A percentile compares a stretch with the other conserved stretches of the same genome.
Evolutionary conservation across 228 moss, liverwort and hornwort species (phyloP).

Genomic region (Sphagnum fallax): DNA sequence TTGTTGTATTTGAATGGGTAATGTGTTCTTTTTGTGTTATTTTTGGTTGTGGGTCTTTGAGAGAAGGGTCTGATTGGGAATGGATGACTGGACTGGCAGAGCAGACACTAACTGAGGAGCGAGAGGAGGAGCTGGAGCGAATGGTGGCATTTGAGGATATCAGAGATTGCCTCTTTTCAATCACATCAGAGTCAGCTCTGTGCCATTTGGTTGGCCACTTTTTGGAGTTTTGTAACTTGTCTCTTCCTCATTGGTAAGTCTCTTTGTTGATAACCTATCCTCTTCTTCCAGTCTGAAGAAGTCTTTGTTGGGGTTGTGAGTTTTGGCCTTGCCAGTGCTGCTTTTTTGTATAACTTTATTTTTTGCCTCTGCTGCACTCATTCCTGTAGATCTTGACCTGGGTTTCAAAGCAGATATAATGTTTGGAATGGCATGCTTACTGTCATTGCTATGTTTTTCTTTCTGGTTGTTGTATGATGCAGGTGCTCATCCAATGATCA

Average conservation of each 20-base stretch:
- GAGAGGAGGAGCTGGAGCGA: conserved; percentile 69
- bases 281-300: not conserved
- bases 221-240: conserved; percentile 71
- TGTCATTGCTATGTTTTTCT: conserved; percentile 1
- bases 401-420: no score
- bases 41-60: not conserved
- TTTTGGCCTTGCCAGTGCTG: not conserved
- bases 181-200: conserved; percentile 53
- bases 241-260: conserved; percentile 64
- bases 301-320: not conserved
- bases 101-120: conserved; percentile 22
- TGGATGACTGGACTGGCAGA: conserved; percentile 34
- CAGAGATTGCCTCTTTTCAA: conserved; percentile 56
- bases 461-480: conserved; percentile 4
- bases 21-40: no score
- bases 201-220: conserved; percentile 54
- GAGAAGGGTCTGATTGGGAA: conserved; percentile 9
- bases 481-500: conserved; percentile 47
- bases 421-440: no score
- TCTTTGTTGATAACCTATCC: not conserved
- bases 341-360: not conserved
- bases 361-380: no score
- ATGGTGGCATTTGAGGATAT: conserved; percentile 84
- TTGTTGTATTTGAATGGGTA: not conserved
- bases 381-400: no score